A percentile compares a stretch with the other conserved stretches of the same genome.
These are phyloP conservation scores for Hansfordia pulvinata DNA, from an alignment of 2,329 filamentous ascomycete species.

Conservation along the genomic window DNA sequence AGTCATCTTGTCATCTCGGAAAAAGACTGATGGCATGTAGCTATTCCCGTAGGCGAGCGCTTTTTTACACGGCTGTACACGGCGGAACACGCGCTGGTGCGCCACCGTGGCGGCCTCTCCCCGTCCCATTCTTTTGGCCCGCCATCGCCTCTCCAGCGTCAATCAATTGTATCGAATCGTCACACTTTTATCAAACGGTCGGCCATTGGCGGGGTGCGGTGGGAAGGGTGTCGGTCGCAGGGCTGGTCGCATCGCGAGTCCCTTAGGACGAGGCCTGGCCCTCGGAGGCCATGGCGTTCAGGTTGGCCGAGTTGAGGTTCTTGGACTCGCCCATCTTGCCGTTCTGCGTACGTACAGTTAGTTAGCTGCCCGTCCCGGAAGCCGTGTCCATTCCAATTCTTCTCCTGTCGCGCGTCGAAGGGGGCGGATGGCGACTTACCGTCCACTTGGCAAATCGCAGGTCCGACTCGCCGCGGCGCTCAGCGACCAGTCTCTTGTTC, in stretches of 20 bases:
- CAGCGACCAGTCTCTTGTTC: conserved; percentile 72
- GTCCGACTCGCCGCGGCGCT: conserved; percentile 83
- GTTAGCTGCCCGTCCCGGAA: too few relatives aligned
- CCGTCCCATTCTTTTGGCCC: conserved; percentile 2
- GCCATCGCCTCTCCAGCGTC: conserved; percentile 1
- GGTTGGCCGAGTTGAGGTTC: conserved; percentile 51
- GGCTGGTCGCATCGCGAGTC: conserved; percentile 6
- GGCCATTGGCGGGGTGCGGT: too few relatives aligned
- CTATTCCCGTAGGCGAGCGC: too few relatives aligned
- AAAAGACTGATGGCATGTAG: conserved; percentile 6
- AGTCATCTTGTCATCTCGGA: too few relatives aligned
- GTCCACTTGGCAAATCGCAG: conserved; percentile 89
- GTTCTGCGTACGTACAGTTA: conserved; percentile 52
- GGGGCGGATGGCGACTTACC: too few relatives aligned
- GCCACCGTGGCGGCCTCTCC: conserved; percentile 4
- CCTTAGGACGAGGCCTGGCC: conserved; percentile 22
- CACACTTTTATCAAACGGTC: too few relatives aligned
- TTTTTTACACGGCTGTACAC: conserved; percentile 18
- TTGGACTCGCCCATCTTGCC: conserved; percentile 88
- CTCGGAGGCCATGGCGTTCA: conserved; percentile 21
- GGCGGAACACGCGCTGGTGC: conserved; percentile 6
- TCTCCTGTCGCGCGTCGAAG: conserved; percentile 2
- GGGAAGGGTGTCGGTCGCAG: not conserved
- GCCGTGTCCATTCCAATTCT: conserved; percentile 16
- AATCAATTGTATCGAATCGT: too few relatives aligned